Evolutionary conservation across 2,329 filamentous ascomycete genomes (phyloP), one percentile per base, ranked within the genome.

Genomic region (Metarhizium rileyi): DNA sequence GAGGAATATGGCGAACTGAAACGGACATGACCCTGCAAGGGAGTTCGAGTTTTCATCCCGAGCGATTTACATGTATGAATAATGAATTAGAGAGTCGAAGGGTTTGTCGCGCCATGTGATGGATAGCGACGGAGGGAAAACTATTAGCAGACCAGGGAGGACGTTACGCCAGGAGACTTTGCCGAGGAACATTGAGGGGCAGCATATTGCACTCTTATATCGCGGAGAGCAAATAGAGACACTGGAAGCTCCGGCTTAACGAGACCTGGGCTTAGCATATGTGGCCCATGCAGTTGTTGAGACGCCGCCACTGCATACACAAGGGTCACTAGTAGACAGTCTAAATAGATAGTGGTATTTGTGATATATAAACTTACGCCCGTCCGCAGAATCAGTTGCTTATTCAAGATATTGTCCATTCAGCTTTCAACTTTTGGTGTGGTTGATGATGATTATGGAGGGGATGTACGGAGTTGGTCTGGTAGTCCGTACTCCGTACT

Each of bases 1-100:
- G n/a, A n/a, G n/a, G n/a, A 76, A 86, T 49, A 67, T 94, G 62
- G 68, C 74, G 22, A 52, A 60, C 56, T 62, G 54, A 38, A 20
- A n/a, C 25, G 7, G 25, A 3, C 25, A 42, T 10, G 18, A 10
- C 16, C 18, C 16, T 5, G 14, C 16, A 48, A 26, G 44, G 14
- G 5, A 18, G 18, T 23, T 20, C 28, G 26, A 23, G 16, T 14
- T 40, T 48, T 38, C 22, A 49, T 38, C 20, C 22, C 4, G 18
- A 23, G 38, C 38, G 20, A 42, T 6, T 25, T 12, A 25, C 20
- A 12, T 12, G 22, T 25, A 42, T 12, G 18, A 42, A 42, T 25
- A 14, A 9, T 3, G 4, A 23, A 42, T 22, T n/a, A 42, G 25
- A 25, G 38, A 42, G 38, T 22, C 16, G 5, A 18, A 42, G 38